Conservation (phyloP, 2,329 filamentous ascomycete species). For the Colletotrichum tofieldiae region DNA sequence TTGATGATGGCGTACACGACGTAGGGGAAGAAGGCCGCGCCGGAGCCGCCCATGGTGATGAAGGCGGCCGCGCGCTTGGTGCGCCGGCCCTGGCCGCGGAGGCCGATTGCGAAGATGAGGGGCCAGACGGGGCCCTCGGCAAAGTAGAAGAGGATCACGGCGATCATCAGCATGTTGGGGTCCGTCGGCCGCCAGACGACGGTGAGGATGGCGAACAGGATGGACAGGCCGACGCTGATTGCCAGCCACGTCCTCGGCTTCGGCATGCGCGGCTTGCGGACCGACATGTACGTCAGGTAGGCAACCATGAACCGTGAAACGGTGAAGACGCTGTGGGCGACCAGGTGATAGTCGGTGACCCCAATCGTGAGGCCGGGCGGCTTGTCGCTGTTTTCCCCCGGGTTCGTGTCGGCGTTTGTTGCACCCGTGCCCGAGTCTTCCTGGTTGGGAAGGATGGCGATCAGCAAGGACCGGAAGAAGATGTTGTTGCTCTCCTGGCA, state of each 20-base stretch:
- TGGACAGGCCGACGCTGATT: constrained; percentile 73
- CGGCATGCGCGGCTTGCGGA: constrained; percentile 65
- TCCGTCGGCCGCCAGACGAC: constrained; percentile 62
- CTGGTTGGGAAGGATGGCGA: constrained; percentile 55
- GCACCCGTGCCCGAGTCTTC: constrained; percentile 46
- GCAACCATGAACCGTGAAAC: constrained; percentile 80
- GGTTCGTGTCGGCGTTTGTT: constrained; percentile 56
- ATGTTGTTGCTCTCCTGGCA: constrained; percentile 78
- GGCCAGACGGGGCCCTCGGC: constrained; percentile 89
- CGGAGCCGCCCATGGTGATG: constrained; percentile 83
- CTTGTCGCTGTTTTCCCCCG: constrained; percentile 57
- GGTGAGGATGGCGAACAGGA: constrained; percentile 68
- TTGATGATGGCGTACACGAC: constrained; percentile 79
- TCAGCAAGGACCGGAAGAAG: constrained; percentile 70
- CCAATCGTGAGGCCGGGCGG: constrained; percentile 66
- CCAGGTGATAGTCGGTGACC: constrained; percentile 77
- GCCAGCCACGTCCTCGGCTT: constrained; percentile 80
- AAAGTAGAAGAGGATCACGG: constrained; percentile 81
- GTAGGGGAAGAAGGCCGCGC: constrained; percentile 82
- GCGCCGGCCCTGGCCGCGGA: constrained; percentile 84
- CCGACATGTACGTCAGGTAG: constrained; percentile 72
- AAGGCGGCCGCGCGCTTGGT: constrained; percentile 85
- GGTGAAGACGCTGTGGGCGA: constrained; percentile 82
- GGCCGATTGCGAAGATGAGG: constrained; percentile 83
- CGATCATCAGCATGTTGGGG: constrained; percentile 68